phyloP scores from a whole-genome alignment of 306 rosid species.

The Lagenaria siceraria region DNA sequence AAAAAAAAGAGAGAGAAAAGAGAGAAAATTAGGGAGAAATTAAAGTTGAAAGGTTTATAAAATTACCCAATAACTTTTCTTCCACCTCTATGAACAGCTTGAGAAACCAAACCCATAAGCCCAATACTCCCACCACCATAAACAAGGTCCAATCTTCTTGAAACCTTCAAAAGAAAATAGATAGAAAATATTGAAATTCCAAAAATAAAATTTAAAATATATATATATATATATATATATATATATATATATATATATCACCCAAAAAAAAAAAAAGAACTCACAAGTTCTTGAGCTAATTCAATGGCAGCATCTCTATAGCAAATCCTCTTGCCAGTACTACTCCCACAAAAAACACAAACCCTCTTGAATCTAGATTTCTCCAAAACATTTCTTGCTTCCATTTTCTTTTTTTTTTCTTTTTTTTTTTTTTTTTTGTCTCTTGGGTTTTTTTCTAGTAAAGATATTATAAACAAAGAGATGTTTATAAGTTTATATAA shows the following conservation, averaged over 20 bases:
- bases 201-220: too few species aligned
- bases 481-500: background rate
- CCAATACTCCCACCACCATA: conserved; percentile 61
- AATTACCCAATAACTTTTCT: conserved; percentile 48
- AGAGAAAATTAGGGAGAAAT: background rate
- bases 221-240: too few species aligned
- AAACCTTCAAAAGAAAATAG: conserved; percentile 24
- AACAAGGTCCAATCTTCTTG: conserved; percentile 38
- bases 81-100: conserved; percentile 49
- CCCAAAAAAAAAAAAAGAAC: background rate
- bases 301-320: conserved; percentile 21
- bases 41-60: background rate
- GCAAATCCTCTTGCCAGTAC: conserved; percentile 15
- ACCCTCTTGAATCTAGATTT: conserved; percentile 15
- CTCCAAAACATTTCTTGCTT: background rate
- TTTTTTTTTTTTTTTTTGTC: background rate
- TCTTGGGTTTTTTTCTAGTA: background rate
- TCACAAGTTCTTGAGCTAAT: conserved; percentile 17
- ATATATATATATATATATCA: too few species aligned
- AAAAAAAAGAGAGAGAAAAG: too few species aligned
- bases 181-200: background rate
- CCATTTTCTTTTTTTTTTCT: background rate
- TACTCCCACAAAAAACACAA: conserved; percentile 25
- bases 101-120: conserved; percentile 49
- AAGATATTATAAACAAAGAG: background rate